These are phyloP conservation scores for Mycena sp. DNA, from an alignment of 1,284 basidiomycete species.

Conservation along the genomic window DNA sequence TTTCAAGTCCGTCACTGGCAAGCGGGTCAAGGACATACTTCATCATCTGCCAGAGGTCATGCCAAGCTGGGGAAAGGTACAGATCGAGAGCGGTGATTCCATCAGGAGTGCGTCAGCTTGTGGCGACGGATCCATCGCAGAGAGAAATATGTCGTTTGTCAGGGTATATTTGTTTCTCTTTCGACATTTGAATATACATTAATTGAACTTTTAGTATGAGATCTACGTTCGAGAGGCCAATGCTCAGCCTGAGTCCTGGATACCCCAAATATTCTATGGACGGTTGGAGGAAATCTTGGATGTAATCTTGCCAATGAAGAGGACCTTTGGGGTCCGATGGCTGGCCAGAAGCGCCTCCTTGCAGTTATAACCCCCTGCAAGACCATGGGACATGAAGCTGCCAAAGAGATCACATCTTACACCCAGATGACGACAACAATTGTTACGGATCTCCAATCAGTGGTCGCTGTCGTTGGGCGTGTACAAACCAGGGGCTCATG, in stretches of 20 bases:
- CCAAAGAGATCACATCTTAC: not conserved
- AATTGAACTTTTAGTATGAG: not conserved
- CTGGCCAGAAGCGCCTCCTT: not conserved
- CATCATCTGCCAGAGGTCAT: not conserved
- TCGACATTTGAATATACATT: not conserved
- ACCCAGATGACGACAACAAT: not conserved
- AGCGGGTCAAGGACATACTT: not conserved
- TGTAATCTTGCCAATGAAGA: not conserved
- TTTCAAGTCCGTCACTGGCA: not conserved
- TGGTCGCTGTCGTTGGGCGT: conserved; percentile 4
- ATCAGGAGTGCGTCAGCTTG: not conserved
- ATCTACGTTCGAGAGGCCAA: not conserved
- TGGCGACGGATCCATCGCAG: not conserved
- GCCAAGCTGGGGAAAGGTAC: conserved; percentile 7
- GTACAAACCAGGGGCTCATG: not conserved
- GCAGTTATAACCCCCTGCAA: not conserved
- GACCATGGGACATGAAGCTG: not conserved
- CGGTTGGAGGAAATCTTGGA: not conserved
- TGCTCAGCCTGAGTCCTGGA: not conserved
- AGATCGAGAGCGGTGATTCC: conserved; percentile 2
- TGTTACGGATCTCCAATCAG: not conserved
- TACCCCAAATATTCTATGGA: not conserved
- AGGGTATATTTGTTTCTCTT: not conserved
- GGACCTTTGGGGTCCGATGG: not conserved
- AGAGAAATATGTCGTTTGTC: not conserved